Base-by-base conservation (phyloP, 192 early-diverging fungal genomes). In the Cladochytrium replicatum region DNA sequence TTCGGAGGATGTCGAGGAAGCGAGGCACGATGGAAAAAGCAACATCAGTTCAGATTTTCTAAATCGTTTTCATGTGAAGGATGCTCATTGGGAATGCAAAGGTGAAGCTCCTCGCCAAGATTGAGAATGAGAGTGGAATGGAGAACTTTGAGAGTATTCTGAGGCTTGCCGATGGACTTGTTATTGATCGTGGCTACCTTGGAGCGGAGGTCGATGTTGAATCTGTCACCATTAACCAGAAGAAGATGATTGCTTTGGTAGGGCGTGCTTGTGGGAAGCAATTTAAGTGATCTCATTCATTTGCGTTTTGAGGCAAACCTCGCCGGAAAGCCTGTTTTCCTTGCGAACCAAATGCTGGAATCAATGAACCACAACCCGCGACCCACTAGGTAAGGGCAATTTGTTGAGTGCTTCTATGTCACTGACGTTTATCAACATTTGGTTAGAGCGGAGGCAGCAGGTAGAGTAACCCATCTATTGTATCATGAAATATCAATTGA, bases 271-370 rank as follows among this genome's bases (percentile, higher is more conserved):
- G 6, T 1, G 31, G n/a, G 22, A 21, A 17, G 31, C 23, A 19
- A n/a, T n/a, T n/a, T n/a, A n/a, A n/a, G n/a, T n/a, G n/a, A n/a
- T n/a, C 0, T 21, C 38, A 66, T 29, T 27, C 11, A n/a, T 19
- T 17, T 7, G 29, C 9, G 13, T n/a, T n/a, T n/a, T 21, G 24
- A 64, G 59, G 71, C 72, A 17, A 79, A 79, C 44, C 44, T 66
- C 27, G 47, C 65, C 32, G 76, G 76, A 8, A 79, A 79, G 55
- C 60, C 71, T 15, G 66, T 77, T 23, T 43, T 79, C n/a, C 58
- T 79, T 32, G 69, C 72, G 11, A 79, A 76, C 60, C 76, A 79
- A 43, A 76, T 79, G 55, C 64, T 79, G 29, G 76, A 79, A 48
- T 68, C 65, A 17, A 79, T 79, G 76, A 38, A 51, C 29, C 64